Conservation (phyloP, 140 eudicot genomes). For the Stevia rebaudiana region DNA sequence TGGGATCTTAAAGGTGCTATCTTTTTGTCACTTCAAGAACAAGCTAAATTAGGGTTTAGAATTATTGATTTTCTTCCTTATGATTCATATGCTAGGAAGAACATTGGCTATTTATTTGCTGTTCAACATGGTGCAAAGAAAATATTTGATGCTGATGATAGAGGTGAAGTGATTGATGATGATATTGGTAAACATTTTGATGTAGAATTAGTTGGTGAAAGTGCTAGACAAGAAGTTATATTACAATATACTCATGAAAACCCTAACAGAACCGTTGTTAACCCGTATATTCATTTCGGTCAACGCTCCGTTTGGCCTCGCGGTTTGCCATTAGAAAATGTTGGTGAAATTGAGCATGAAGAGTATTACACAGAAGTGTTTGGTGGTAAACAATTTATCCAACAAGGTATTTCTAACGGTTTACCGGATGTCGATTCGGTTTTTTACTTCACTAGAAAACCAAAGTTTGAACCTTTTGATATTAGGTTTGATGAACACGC, state of each 20-base stretch:
- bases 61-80: conserved; percentile 84
- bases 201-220: conserved; percentile 80
- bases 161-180: conserved; percentile 86
- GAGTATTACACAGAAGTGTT: conserved; percentile 81
- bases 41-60: conserved; percentile 72
- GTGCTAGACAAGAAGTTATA: conserved; percentile 85
- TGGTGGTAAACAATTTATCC: conserved; percentile 89
- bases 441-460: conserved; percentile 81
- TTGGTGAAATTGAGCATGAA: conserved; percentile 79
- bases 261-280: conserved; percentile 75
- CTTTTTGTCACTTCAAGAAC: conserved; percentile 65
- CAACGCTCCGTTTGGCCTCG: conserved; percentile 98
- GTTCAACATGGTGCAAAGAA: conserved; percentile 93
- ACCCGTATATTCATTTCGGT: conserved; percentile 93
- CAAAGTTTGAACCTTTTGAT: conserved; percentile 65
- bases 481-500: conserved; percentile 79
- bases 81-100: conserved; percentile 79
- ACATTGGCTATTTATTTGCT: conserved; percentile 86
- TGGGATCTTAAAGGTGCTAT: conserved; percentile 84
- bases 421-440: conserved; percentile 99
- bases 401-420: conserved; percentile 90
- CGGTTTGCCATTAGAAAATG: conserved; percentile 90
- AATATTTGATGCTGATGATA: conserved; percentile 80
- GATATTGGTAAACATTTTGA: conserved; percentile 92
- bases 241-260: conserved; percentile 85